These are phyloP conservation scores for Diophrys sp. DNA, from an alignment of 73 alveolate species.

Conservation along the genomic window DNA sequence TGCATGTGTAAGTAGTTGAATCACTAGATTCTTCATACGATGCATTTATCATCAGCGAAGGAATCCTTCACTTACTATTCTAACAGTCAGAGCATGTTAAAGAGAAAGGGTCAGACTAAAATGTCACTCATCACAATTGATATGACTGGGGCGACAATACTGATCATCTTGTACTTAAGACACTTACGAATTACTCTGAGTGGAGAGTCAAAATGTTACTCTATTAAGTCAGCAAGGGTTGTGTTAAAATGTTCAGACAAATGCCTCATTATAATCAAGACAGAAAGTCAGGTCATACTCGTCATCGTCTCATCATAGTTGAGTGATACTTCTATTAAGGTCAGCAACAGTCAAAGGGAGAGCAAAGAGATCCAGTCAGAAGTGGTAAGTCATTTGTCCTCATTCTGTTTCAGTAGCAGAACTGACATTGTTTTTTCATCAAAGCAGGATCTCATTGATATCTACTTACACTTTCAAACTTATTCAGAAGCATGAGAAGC, in stretches of 20 bases:
- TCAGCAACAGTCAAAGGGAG: too few relatives aligned
- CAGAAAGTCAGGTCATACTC: background rate
- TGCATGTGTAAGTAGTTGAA: background rate
- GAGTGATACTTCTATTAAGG: too few relatives aligned
- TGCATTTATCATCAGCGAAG: background rate
- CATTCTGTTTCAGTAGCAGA: background rate
- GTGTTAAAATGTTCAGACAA: background rate
- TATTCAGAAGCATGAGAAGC: too few relatives aligned
- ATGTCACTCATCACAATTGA: background rate
- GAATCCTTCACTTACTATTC: background rate
- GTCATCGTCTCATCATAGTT: background rate
- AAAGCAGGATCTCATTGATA: too few relatives aligned
- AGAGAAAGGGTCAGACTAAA: background rate
- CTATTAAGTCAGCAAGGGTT: background rate
- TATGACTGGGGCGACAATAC: slow-evolving; percentile 1
- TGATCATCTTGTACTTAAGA: background rate
- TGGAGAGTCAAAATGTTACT: background rate
- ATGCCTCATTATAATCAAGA: background rate
- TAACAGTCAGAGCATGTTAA: background rate
- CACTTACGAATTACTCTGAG: background rate
- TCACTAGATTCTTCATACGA: background rate
- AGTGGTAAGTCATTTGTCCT: background rate
- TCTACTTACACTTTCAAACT: too few relatives aligned
- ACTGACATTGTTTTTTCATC: background rate
- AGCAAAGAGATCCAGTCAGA: too few relatives aligned